Conservation (phyloP, 192 early-diverging fungal species). For the Rhizophagus prolifer region DNA sequence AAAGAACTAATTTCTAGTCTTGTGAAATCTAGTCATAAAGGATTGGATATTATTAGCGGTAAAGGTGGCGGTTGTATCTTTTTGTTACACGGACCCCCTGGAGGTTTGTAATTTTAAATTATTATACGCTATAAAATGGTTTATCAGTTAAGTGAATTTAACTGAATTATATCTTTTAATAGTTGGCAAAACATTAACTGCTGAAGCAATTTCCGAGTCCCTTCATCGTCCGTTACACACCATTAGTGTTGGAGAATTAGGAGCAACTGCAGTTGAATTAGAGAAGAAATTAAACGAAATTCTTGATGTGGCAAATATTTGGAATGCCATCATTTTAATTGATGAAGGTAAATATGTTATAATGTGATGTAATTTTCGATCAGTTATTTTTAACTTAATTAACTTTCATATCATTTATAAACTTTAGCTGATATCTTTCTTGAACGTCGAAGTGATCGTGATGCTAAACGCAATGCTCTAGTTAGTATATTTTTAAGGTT, state of each 20-base stretch:
- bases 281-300: conserved; percentile 48
- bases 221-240: conserved; percentile 56
- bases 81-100: conserved; percentile 57
- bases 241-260: conserved; percentile 63
- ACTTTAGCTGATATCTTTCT: conserved; percentile 54
- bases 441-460: conserved; percentile 47
- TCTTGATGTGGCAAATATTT: conserved; percentile 51
- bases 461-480: conserved; percentile 56
- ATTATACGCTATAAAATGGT: not conserved
- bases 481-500: conserved; percentile 59
- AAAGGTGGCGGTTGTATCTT: conserved; percentile 58
- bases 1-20: not conserved
- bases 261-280: conserved; percentile 51
- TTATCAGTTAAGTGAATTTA: too few relatives aligned
- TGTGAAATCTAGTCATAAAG: conserved; percentile 26
- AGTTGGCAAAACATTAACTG: conserved; percentile 60
- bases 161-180: not conserved
- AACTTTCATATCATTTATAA: not conserved
- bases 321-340: conserved; percentile 55
- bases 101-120: conserved; percentile 18
- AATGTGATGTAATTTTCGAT: too few relatives aligned
- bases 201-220: conserved; percentile 58
- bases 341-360: conserved; percentile 34
- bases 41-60: conserved; percentile 53
- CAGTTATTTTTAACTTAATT: too few relatives aligned